Conservation (phyloP, 768 basidiomycete species). For the button mushroom (Agaricus bisporus) region DNA sequence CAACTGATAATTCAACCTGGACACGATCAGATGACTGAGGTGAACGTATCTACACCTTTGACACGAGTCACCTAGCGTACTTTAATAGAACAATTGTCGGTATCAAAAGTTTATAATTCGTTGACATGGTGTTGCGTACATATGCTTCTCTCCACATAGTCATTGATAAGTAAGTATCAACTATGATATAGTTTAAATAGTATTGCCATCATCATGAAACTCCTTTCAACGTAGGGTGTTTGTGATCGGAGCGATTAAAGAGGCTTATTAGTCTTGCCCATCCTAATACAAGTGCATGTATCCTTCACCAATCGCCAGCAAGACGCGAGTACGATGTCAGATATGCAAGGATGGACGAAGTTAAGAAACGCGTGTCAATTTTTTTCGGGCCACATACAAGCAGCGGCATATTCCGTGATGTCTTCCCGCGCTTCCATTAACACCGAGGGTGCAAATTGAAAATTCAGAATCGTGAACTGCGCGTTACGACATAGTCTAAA, state of each 20-base stretch:
- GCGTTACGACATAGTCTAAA: no score
- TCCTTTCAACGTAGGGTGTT: slow-evolving; percentile 60
- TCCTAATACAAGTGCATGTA: slow-evolving; percentile 28
- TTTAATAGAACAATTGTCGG: no score
- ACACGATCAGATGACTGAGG: no score
- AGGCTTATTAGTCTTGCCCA: slow-evolving; percentile 55
- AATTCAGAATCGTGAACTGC: background rate
- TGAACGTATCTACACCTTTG: no score
- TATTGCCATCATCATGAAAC: slow-evolving; percentile 86
- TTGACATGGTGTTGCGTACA: no score
- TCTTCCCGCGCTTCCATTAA: background rate
- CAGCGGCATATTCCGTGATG: background rate
- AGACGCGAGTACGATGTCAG: slow-evolving; percentile 50
- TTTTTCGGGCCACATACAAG: slow-evolving; percentile 1
- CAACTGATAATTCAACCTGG: no score
- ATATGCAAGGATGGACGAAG: slow-evolving; percentile 39
- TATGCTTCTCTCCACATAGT: no score
- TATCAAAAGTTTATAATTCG: no score
- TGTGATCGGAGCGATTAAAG: slow-evolving; percentile 83
- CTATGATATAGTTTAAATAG: no score
- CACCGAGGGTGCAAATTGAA: background rate
- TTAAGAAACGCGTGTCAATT: slow-evolving; percentile 13
- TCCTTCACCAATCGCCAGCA: slow-evolving; percentile 47
- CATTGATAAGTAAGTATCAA: background rate
- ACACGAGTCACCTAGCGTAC: no score